Percentiles rank a stretch among this genome's conserved stretches.
phyloP scores from a whole-genome alignment of 1,284 basidiomycete species.

The Apiotrichum mycotoxinovorans region DNA sequence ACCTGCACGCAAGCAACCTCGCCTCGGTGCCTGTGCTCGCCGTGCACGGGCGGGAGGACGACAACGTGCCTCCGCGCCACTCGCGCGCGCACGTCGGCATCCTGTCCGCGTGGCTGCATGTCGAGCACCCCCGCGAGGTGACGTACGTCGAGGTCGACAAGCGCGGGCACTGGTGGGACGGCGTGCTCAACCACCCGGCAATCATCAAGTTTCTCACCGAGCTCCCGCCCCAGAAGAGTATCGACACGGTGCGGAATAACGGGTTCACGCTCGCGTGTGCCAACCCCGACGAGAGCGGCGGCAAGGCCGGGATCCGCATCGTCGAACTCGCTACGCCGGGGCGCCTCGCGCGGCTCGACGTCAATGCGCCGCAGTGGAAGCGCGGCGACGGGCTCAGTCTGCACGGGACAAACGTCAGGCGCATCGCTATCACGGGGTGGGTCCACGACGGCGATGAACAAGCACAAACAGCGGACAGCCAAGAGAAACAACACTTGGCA shows the following conservation, averaged over 20 bases:
- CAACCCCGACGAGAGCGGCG: conserved; percentile 49
- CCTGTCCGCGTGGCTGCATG: conserved; percentile 29
- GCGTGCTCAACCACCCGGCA: conserved; percentile 38
- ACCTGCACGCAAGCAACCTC: conserved; percentile 73
- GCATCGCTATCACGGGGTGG: conserved; percentile 24
- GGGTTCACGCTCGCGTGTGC: conserved; percentile 48
- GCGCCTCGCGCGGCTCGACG: conserved; percentile 38
- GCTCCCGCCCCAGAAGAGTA: conserved; percentile 17
- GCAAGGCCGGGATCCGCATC: conserved; percentile 47
- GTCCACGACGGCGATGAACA: neutral
- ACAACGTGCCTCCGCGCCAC: conserved; percentile 47
- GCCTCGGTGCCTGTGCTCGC: conserved; percentile 64
- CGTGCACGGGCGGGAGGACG: conserved; percentile 65
- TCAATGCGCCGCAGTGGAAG: conserved; percentile 38
- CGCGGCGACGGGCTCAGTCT: conserved; percentile 18
- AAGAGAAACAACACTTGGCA: neutral
- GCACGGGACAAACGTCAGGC: conserved; percentile 33
- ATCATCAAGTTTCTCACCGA: conserved; percentile 35
- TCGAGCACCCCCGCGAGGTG: conserved; percentile 6
- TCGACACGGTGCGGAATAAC: conserved; percentile 24
- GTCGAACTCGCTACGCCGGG: conserved; percentile 47
- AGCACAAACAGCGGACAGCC: neutral
- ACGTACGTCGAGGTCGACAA: conserved; percentile 42
- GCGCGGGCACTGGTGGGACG: conserved; percentile 49
- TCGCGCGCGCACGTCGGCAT: conserved; percentile 31